Evolutionary conservation across 805 yeast genomes (phyloP), one percentile per base, ranked within the genome.

Genomic region (Candida tibetensis): DNA sequence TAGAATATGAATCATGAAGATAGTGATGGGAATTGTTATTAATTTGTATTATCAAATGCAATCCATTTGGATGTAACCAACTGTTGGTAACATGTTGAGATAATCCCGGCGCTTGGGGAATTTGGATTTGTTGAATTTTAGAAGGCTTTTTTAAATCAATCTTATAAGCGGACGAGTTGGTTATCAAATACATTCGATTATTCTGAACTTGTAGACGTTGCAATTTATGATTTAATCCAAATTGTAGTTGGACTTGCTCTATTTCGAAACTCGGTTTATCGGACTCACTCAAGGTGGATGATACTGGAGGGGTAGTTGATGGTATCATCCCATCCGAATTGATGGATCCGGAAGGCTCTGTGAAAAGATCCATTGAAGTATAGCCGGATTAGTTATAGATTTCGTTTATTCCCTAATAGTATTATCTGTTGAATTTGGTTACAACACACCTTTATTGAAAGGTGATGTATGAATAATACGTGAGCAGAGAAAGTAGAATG

Each of bases 21-120:
- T 66, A 63, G 45, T 47, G 65, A 41, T 62, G 55, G 5, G 36
- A 43, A 4, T 48, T 39, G 13, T 45, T 29, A 32, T 53, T 55
- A 6, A 56, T 39, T 36, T 64, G 69, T 9, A 57, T 40, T 12
- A 68, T 44, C 32, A 69, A 53, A 38, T 61, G 68, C 3, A 35
- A 32, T 2, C 73, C 74, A 37, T 53, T 57, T 3, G 69, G 68
- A 34, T 68, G 62, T 5, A 66, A 44, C 73, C 73, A 69, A 14
- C 56, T 40, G 26, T 57, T 49, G 2, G 60, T 54, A 2, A 66
- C 40, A 10, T 35, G 28, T 13, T 23, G 8, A 5, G 34, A 26
- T n/a, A 41, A 22, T 10, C 23, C 29, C 23, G 21, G 26, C 17
- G 37, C 22, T 7, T 34, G 17, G 5, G 69, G 59, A 10, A 62